phyloP scores from a whole-genome alignment of 495 filamentous ascomycete genomes.

The Jackrogersella minutella region DNA sequence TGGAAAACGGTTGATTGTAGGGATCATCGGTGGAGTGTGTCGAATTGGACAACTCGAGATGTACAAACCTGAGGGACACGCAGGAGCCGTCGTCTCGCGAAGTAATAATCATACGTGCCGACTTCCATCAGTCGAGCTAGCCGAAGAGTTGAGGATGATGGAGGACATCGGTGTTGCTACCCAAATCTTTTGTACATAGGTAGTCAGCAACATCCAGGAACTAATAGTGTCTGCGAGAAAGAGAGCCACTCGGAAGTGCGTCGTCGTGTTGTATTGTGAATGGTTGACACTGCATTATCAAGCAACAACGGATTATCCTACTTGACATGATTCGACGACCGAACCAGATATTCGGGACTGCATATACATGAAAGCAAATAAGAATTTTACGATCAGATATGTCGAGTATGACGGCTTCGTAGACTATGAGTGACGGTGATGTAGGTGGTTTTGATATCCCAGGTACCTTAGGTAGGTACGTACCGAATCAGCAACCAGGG shows the following conservation, averaged over 20 bases:
- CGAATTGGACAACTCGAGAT: conserved; percentile 5
- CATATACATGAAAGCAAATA: too few species aligned
- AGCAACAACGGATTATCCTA: background rate
- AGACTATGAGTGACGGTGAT: too few species aligned
- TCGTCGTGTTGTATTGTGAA: conserved; percentile 31
- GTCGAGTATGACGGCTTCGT: too few species aligned
- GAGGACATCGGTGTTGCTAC: conserved; percentile 20
- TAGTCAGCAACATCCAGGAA: conserved; percentile 25
- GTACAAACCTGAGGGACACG: conserved; percentile 11
- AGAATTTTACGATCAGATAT: too few species aligned
- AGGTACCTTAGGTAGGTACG: background rate
- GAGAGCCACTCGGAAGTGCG: background rate
- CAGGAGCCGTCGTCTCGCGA: conserved; percentile 20
- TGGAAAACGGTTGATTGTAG: conserved; percentile 19
- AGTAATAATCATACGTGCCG: conserved; percentile 26
- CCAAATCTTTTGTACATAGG: conserved; percentile 34
- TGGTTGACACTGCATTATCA: conserved; percentile 12
- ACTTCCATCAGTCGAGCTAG: conserved; percentile 9
- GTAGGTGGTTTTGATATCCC: background rate
- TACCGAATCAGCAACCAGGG: too few species aligned
- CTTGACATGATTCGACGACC: background rate
- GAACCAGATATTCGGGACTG: background rate
- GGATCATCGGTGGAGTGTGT: conserved; percentile 2
- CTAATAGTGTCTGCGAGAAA: conserved; percentile 22
- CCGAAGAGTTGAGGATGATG: conserved; percentile 1